Evolutionary conservation across 2,329 filamentous ascomycete genomes (phyloP).

Genomic region (Scedosporium dehoogii): DNA sequence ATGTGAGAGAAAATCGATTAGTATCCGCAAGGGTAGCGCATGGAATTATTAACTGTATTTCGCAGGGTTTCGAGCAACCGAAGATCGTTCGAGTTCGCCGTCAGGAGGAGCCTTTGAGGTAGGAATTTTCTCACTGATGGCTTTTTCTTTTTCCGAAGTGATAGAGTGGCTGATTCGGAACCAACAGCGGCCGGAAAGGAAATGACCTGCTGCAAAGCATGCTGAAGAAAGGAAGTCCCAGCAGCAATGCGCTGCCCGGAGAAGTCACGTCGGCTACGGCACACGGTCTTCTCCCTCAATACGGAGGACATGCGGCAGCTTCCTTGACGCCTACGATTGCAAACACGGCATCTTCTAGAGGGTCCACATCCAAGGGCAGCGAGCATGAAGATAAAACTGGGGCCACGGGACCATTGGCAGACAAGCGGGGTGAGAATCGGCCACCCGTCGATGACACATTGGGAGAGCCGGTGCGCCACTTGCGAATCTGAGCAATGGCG

Average conservation of each 20-base stretch:
- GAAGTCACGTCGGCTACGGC: constrained; percentile 43
- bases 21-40: neutral
- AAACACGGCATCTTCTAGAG: constrained; percentile 24
- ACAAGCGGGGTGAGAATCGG: constrained; percentile 35
- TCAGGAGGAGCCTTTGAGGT: constrained; percentile 2
- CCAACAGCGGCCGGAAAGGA: constrained; percentile 24
- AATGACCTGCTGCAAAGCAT: constrained; percentile 39
- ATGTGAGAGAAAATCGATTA: neutral
- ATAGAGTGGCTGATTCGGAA: constrained; percentile 9
- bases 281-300: constrained; percentile 44
- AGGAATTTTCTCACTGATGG: neutral
- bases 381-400: constrained; percentile 14
- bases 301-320: constrained; percentile 40
- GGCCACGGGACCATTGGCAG: constrained; percentile 12
- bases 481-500: neutral
- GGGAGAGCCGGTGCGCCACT: neutral
- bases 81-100: constrained; percentile 1
- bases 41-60: neutral
- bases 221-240: constrained; percentile 41
- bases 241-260: constrained; percentile 33
- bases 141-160: neutral
- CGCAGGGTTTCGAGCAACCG: neutral
- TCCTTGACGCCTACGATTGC: constrained; percentile 35
- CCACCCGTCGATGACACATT: constrained; percentile 20
- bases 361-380: constrained; percentile 16